Base-by-base conservation (phyloP, 2,329 filamentous ascomycete species). In the Alternaria brassicicola region DNA sequence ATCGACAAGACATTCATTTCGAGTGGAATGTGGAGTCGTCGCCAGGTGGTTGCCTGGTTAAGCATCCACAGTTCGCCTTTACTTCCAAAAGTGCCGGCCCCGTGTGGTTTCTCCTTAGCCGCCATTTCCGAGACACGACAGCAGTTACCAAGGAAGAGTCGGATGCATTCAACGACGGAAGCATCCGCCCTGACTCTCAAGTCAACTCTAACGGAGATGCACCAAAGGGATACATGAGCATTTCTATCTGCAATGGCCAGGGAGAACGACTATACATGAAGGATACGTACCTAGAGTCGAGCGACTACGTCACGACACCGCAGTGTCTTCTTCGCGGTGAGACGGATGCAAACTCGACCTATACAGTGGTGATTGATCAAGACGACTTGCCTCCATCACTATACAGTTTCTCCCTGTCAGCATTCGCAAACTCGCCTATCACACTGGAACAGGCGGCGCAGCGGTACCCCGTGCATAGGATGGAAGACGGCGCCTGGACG, bases 261-360 rank as follows among this genome's bases (percentile, higher is more conserved):
- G 93, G 94, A 2, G 82, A 87, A 33, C 85, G 88, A 47, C 88
- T 97, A 0, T 88, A 92, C 64, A 82, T 95, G 13, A 88, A 87
- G 52, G 91, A 94, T 55, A 86, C 87, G 6, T 85, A 88, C 23
- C 76, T 91, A 0, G 87, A 91, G 67, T 87, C 89, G 33, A 90
- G 90, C 0, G 91, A 92, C n/a, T 97, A 92, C 62, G 92, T 98
- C 31, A 94, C 97, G 77, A 96, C 93, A 2, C 93, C 93, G 1
- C 96, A 98, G 75, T 96, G 91, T 0, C 85, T 99, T 7, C 86
- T 96, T 42, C 88, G 90, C 57, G 84, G 96, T 60, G 85, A 91
- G 26, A 83, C 84, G 57, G 77, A 82, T n/a, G 74, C 82, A 2
- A 75, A 78, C 15, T 78, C 79, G 10, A 78, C 78, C 0, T 86